Evolutionary conservation across 768 basidiomycete genomes (phyloP).

Genomic region (Termitomyces sp.): DNA sequence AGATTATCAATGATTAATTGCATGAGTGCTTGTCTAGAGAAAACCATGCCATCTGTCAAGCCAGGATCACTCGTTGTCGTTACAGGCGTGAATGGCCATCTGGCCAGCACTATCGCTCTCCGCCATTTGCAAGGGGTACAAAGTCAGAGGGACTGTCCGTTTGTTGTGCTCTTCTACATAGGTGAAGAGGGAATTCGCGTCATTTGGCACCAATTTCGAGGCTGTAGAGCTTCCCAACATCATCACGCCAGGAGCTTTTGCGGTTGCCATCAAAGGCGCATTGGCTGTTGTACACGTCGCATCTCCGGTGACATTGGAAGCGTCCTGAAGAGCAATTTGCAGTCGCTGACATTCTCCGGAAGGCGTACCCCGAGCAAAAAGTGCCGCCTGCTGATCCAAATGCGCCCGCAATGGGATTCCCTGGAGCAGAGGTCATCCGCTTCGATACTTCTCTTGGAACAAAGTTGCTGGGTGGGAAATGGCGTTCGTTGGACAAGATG

Average conservation of each 20-base stretch:
- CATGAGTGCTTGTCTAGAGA: too few relatives aligned
- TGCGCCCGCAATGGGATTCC: conserved; percentile 6
- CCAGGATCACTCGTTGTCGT: conserved; percentile 10
- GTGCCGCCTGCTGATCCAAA: conserved; percentile 8
- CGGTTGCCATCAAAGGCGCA: conserved; percentile 2
- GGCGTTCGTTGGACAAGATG: conserved; percentile 11
- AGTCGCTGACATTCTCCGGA: conserved; percentile 7
- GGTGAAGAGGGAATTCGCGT: conserved; percentile 6
- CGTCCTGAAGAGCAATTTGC: conserved; percentile 9
- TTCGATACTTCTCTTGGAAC: conserved; percentile 7
- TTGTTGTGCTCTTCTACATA: background rate
- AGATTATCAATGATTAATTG: too few relatives aligned
- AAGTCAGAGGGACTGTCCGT: conserved; percentile 8
- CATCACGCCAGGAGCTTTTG: background rate
- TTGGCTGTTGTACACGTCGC: conserved; percentile 7
- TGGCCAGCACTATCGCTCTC: conserved; percentile 7
- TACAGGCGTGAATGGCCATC: conserved; percentile 9
- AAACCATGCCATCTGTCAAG: conserved; percentile 3
- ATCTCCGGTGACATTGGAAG: conserved; percentile 8
- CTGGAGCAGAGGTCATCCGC: conserved; percentile 9
- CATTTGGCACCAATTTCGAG: conserved; percentile 2
- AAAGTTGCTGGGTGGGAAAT: conserved; percentile 7
- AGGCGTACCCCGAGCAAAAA: conserved; percentile 8
- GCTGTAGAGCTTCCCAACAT: conserved; percentile 7
- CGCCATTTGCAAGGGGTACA: conserved; percentile 10